Evolutionary conservation across 2,329 filamentous ascomycete genomes (phyloP).

Genomic region (Sphaerostilbella broomeana): DNA sequence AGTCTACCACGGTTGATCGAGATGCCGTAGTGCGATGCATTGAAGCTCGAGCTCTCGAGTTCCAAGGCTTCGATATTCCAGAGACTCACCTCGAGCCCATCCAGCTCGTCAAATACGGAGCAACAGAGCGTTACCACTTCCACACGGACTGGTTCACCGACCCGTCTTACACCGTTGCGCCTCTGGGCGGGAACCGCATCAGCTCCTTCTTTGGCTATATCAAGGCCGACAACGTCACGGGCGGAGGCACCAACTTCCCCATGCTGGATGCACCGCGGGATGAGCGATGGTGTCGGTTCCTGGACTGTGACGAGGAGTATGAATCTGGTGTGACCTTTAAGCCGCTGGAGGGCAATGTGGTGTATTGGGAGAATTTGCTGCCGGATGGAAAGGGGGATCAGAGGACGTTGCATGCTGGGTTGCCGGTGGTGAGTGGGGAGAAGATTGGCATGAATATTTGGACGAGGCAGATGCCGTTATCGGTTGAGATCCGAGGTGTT

Average conservation of each 20-base stretch:
- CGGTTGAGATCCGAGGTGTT: conserved; percentile 18
- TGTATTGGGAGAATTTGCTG: conserved; percentile 43
- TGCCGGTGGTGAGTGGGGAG: conserved; percentile 38
- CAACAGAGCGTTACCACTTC: conserved; percentile 40
- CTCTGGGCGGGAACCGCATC: conserved; percentile 37
- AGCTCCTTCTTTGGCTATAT: conserved; percentile 45
- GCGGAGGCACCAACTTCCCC: conserved; percentile 45
- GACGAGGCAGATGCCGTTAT: conserved; percentile 38
- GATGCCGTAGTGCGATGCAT: conserved; percentile 40
- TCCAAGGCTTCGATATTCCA: conserved; percentile 37
- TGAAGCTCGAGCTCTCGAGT: conserved; percentile 38
- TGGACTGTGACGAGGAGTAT: conserved; percentile 44
- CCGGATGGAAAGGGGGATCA: conserved; percentile 34
- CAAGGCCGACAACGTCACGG: conserved; percentile 34
- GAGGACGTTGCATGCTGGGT: conserved; percentile 39
- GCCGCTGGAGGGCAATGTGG: conserved; percentile 40
- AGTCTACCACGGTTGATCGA: conserved; percentile 35
- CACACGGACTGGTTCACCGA: conserved; percentile 47
- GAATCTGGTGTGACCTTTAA: conserved; percentile 42
- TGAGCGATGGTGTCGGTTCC: conserved; percentile 35
- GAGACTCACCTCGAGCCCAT: conserved; percentile 38
- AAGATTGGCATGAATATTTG: conserved; percentile 49
- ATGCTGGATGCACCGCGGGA: conserved; percentile 32
- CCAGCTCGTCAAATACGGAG: conserved; percentile 41
- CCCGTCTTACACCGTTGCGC: conserved; percentile 29